Base-by-base conservation (phyloP, 2,329 filamentous ascomycete species). In the Fusarium equiseti region DNA sequence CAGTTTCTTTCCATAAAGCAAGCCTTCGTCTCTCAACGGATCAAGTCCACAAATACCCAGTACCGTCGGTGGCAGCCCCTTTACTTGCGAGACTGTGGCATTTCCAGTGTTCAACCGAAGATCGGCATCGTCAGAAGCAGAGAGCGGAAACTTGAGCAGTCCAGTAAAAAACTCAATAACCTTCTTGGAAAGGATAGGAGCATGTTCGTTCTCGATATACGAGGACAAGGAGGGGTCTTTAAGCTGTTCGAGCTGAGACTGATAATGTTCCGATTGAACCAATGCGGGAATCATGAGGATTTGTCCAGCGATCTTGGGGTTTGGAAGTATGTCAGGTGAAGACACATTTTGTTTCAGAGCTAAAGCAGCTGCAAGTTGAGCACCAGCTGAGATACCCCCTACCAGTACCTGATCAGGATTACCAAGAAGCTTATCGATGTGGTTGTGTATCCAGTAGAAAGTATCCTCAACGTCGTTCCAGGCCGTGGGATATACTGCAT, bases 391-490 rank as follows among this genome's bases (percentile, higher is more conserved):
- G 43, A 84, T 81, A 4, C 85, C 85, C 2, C 85, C 85, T 1
- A 87, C 73, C 1, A 87, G 71, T 0, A 86, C 74, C 8, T 78
- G 75, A 1, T 59, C 24, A 2, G 24, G 4, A 5, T 63, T 52
- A 6, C 67, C 72, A 3, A 20, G 15, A 10, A 74, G 26, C 11
- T 61, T 45, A 4, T 62, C 62, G 2, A 73, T 70, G 3, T 73
- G 50, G 6, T 59, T 48, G 52, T 87, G 83, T 0, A 87, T 70
- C 88, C 87, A 90, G 16, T 81, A 77, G 26, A 88, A 85, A 0
- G 84, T 83, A 55, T 89, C 88, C 67, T 87, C 83, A 0, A 80
- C 76, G 54, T 90, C 88, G 50, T 85, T 61, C 83, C 83, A 88
- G 0, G 84, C 81, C 0, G 81, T 84, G 0, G 88, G 88, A 62